These are phyloP conservation scores for Fusarium agapanthi DNA, from an alignment of 2,329 filamentous ascomycete genomes.

Conservation along the genomic window DNA sequence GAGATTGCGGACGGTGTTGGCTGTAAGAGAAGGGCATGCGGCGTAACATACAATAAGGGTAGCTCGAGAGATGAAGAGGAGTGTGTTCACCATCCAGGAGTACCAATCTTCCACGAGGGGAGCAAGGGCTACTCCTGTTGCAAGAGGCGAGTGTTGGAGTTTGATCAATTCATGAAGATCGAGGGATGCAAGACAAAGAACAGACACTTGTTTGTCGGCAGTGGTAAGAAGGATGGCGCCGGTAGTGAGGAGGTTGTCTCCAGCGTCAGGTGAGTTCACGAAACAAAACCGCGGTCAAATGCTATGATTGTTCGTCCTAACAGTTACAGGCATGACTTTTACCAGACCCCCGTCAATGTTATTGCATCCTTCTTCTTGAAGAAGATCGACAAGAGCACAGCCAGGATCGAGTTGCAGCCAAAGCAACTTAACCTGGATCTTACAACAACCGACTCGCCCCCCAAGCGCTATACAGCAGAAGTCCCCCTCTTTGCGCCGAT, in stretches of 20 bases:
- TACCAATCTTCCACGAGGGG: slow-evolving; percentile 95
- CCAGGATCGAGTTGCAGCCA: slow-evolving; percentile 74
- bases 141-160: slow-evolving; percentile 93
- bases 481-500: slow-evolving; percentile 82
- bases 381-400: slow-evolving; percentile 88
- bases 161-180: slow-evolving; percentile 98
- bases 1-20: slow-evolving; percentile 77
- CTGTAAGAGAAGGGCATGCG: slow-evolving; percentile 83
- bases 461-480: slow-evolving; percentile 79
- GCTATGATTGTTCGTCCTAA: slow-evolving; percentile 7
- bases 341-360: slow-evolving; percentile 86
- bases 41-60: slow-evolving; percentile 69
- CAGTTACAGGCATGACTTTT: slow-evolving; percentile 76
- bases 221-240: slow-evolving; percentile 69
- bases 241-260: slow-evolving; percentile 77
- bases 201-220: slow-evolving; percentile 85
- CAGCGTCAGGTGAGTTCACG: slow-evolving; percentile 71
- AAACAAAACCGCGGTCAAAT: background rate
- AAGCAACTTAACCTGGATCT: slow-evolving; percentile 79
- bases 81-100: slow-evolving; percentile 89
- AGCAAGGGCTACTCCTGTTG: slow-evolving; percentile 98
- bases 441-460: slow-evolving; percentile 78
- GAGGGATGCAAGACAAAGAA: slow-evolving; percentile 86
- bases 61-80: slow-evolving; percentile 72
- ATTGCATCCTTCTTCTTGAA: slow-evolving; percentile 95